Base-by-base conservation (phyloP, 164 flowering plant genomes). In the Santalum album region DNA sequence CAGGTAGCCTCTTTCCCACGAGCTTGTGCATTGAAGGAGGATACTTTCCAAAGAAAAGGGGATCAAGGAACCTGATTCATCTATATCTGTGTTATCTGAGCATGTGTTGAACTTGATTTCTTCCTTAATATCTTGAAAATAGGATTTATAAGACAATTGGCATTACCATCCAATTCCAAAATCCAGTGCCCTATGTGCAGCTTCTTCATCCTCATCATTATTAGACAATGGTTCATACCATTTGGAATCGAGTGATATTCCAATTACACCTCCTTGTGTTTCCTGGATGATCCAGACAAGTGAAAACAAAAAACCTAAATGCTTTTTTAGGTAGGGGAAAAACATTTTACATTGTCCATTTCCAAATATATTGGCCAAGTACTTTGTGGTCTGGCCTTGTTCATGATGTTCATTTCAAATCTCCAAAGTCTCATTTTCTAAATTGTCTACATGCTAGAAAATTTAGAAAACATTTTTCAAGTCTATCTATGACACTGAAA, bases 51-150 rank as follows among this genome's bases (percentile, higher is more conserved):
- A 74, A 72, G 62, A 87, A 59, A 21, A 90, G 80, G 34, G 98
- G 98, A 66, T 84, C 90, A 35, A 87, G 83, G 67, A 87, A 86
- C 98, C 98, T 90, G 87, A 52, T 65, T 66, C 58, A 70, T 42
- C 5, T 50, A 44, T 38, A 24, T 44, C 29, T 44, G 21, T 56
- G 60, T 57, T 51, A 64, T 25, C 22, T 22, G 32, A 21, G 23
- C 25, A 23, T 50, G 26, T 47, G 19, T 22, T 51, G 48, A 25
- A 51, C 14, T 49, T 12, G 27, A 53, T 16, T 54, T 40, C 53
- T 35, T 27, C 25, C 42, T 7, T 29, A 49, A 24, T 14, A 45
- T 34, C 18, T 1, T 49, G 7, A 26, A 0, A 12, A 29, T 10
- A 0, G 21, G 25, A 10, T 39, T 51, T 40, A 18, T 21, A 51